These are phyloP conservation scores for Fusarium phyllophilum DNA, from an alignment of 2,329 filamentous ascomycete species.

Conservation along the genomic window DNA sequence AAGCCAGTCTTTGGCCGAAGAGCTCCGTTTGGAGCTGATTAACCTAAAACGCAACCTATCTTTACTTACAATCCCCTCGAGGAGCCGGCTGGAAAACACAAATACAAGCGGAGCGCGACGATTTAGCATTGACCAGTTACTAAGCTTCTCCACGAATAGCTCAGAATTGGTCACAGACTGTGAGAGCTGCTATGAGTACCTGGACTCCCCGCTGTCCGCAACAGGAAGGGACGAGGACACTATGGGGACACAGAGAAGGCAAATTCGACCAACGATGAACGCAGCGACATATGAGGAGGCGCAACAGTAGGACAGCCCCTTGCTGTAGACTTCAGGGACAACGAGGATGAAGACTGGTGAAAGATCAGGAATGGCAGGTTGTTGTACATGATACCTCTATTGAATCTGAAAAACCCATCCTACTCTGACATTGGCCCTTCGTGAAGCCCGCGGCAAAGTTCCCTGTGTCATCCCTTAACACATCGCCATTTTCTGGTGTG, in stretches of 20 bases:
- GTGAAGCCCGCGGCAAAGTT: slow-evolving; percentile 36
- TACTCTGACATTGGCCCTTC: slow-evolving; percentile 42
- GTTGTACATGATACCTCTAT: slow-evolving; percentile 51
- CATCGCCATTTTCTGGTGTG: slow-evolving; percentile 41
- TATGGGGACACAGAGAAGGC: slow-evolving; percentile 23
- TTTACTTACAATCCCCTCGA: slow-evolving; percentile 12
- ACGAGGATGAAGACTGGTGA: background rate
- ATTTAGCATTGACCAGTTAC: slow-evolving; percentile 34
- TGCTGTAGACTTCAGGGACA: slow-evolving; percentile 3
- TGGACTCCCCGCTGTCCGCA: slow-evolving; percentile 36
- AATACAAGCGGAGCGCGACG: slow-evolving; percentile 4
- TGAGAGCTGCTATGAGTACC: slow-evolving; percentile 31
- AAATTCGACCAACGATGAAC: slow-evolving; percentile 9
- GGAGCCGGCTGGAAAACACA: background rate
- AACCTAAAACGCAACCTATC: slow-evolving; percentile 36
- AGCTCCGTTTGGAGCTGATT: slow-evolving; percentile 39
- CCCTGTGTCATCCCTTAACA: slow-evolving; percentile 34
- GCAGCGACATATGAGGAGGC: slow-evolving; percentile 23
- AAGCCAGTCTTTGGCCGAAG: slow-evolving; percentile 41
- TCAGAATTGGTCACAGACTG: slow-evolving; percentile 30
- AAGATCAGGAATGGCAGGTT: slow-evolving; percentile 27
- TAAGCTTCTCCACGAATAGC: slow-evolving; percentile 17
- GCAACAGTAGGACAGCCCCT: slow-evolving; percentile 15
- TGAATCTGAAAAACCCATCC: slow-evolving; percentile 43
- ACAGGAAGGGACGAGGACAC: slow-evolving; percentile 38